Conservation (phyloP, 2,329 filamentous ascomycete genomes). For the Claviceps purpurea region DNA sequence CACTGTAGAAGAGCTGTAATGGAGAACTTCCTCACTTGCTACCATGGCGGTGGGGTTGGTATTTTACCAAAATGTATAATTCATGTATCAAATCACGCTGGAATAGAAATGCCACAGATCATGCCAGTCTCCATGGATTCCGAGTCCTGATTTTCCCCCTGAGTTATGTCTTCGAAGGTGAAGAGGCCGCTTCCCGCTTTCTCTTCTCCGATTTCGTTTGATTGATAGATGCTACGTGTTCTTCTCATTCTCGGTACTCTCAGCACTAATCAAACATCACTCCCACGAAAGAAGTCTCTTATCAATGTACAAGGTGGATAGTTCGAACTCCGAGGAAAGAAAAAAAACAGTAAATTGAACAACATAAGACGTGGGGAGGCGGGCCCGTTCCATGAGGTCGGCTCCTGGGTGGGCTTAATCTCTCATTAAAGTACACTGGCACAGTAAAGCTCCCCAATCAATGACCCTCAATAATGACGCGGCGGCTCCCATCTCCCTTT, state of each 20-base stretch:
- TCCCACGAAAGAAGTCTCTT: not conserved
- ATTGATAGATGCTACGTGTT: not conserved
- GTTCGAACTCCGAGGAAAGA: not conserved
- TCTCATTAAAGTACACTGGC: constrained; percentile 26
- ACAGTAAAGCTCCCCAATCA: constrained; percentile 7
- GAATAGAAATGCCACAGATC: constrained; percentile 7
- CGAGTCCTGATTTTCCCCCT: not conserved
- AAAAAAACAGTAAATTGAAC: constrained; percentile 13
- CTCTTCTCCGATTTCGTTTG: not conserved
- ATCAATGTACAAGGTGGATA: no score
- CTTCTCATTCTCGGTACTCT: not conserved
- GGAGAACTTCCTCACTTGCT: not conserved
- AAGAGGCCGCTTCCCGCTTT: not conserved
- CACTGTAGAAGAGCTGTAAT: constrained; percentile 20
- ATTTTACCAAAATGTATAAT: not conserved
- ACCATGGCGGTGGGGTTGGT: not conserved
- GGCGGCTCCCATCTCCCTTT: constrained; percentile 2
- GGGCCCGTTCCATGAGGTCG: constrained; percentile 15
- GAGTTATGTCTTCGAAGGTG: not conserved
- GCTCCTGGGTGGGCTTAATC: constrained; percentile 15
- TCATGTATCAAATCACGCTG: not conserved
- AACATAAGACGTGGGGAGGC: not conserved
- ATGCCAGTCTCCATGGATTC: constrained; percentile 7
- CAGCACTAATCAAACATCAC: not conserved
- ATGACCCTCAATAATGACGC: constrained; percentile 5